A percentile compares a stretch with the other conserved stretches of the same genome.
Evolutionary conservation across 148 eudicot species (phyloP).

Genomic region (Simmondsia chinensis): DNA sequence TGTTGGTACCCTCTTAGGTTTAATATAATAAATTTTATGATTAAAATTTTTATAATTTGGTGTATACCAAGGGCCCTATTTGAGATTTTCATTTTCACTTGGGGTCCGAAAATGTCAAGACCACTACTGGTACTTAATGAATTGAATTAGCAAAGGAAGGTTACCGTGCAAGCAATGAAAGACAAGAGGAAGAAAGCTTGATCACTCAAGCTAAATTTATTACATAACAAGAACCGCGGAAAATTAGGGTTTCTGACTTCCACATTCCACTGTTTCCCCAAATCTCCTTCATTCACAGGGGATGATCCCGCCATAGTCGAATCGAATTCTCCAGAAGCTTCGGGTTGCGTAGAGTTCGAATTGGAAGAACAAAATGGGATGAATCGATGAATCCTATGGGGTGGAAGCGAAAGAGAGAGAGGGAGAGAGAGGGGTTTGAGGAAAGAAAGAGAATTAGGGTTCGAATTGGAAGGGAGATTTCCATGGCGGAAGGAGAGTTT

Average conservation of each 20-base stretch:
- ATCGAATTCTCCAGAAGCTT: background rate
- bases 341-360: constrained; percentile 6
- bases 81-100: no score
- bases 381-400: constrained; percentile 4
- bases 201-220: constrained; percentile 46
- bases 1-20: no score
- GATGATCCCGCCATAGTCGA: constrained; percentile 1
- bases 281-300: background rate
- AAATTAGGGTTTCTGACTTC: constrained; percentile 33
- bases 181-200: constrained; percentile 57
- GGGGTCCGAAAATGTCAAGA: no score
- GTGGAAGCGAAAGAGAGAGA: no score
- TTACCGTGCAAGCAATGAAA: constrained; percentile 71
- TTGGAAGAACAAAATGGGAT: constrained; percentile 5
- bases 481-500: background rate
- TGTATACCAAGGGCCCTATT: no score
- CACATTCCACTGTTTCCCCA: constrained; percentile 10
- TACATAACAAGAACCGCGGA: constrained; percentile 18
- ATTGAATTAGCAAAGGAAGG: background rate
- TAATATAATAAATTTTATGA: no score
- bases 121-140: no score
- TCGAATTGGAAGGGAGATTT: constrained; percentile 5
- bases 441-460: background rate
- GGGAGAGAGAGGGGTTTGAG: constrained; percentile 4
- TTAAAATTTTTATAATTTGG: no score